Conservation (phyloP, 106 monocot genomes). For the Dactylorhiza incarnata region DNA sequence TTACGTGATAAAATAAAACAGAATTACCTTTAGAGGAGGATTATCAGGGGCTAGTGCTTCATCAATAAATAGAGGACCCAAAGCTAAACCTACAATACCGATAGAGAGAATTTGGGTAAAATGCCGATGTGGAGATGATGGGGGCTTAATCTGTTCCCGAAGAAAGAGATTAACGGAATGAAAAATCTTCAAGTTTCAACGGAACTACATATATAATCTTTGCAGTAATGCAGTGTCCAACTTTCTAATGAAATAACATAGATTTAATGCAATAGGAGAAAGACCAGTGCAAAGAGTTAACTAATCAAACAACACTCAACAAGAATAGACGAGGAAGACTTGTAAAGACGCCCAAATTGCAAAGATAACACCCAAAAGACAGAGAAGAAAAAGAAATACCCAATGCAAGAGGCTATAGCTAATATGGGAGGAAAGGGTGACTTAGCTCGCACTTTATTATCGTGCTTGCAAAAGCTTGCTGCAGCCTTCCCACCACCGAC, state of each 20-base stretch:
- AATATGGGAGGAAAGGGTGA: not conserved
- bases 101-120: slow-evolving; percentile 69
- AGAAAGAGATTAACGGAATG: slow-evolving; percentile 10
- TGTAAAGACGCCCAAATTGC: not conserved
- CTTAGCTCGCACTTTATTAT: no score
- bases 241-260: not conserved
- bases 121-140: slow-evolving; percentile 71
- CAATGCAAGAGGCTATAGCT: not conserved
- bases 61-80: slow-evolving; percentile 92
- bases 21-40: slow-evolving; percentile 74
- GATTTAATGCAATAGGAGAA: not conserved
- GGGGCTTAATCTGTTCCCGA: slow-evolving; percentile 78
- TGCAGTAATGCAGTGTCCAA: not conserved
- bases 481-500: no score
- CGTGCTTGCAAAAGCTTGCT: no score
- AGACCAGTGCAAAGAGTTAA: not conserved
- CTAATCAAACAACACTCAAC: not conserved
- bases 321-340: not conserved
- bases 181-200: not conserved
- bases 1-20: not conserved
- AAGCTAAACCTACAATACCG: slow-evolving; percentile 69
- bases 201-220: not conserved
- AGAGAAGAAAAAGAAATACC: not conserved
- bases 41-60: slow-evolving; percentile 98
- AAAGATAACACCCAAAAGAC: not conserved